A percentile compares a stretch with the other conserved stretches of the same genome.
phyloP scores from a whole-genome alignment of 768 basidiomycete species.

The Suillus spraguei region DNA sequence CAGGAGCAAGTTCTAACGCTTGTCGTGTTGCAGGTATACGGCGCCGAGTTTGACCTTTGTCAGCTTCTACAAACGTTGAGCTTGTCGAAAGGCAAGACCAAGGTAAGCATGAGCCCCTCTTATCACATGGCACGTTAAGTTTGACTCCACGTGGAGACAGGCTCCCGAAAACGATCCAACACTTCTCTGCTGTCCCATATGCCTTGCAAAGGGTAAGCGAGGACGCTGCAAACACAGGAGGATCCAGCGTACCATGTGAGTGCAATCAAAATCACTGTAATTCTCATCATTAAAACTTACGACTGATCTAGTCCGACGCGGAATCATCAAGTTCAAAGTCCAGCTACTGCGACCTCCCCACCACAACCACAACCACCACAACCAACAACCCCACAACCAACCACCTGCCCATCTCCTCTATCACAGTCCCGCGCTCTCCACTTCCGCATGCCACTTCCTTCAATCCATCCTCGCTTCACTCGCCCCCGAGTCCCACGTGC shows the following conservation, averaged over 20 bases:
- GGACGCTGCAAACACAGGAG: slow-evolving; percentile 47
- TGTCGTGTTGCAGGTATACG: slow-evolving; percentile 23
- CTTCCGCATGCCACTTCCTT: slow-evolving; percentile 62
- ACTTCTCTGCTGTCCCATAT: slow-evolving; percentile 26
- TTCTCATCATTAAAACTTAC: background rate
- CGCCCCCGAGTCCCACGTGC: slow-evolving; percentile 42
- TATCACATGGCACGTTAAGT: background rate
- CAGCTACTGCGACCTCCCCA: slow-evolving; percentile 35
- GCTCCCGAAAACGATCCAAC: slow-evolving; percentile 24
- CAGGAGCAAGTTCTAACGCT: slow-evolving; percentile 11
- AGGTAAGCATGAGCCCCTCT: slow-evolving; percentile 27
- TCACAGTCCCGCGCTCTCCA: slow-evolving; percentile 13
- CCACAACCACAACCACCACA: too few relatives aligned
- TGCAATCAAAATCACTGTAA: background rate
- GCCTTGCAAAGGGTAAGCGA: slow-evolving; percentile 37
- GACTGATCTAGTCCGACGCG: slow-evolving; percentile 44
- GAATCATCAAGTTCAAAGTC: slow-evolving; percentile 47
- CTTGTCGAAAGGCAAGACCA: slow-evolving; percentile 37
- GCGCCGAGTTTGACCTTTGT: slow-evolving; percentile 50
- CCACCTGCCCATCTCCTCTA: slow-evolving; percentile 21
- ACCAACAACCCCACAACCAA: too few relatives aligned
- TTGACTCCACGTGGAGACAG: slow-evolving; percentile 33
- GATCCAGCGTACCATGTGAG: slow-evolving; percentile 47
- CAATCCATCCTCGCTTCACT: slow-evolving; percentile 60
- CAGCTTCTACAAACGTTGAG: slow-evolving; percentile 54